Base-by-base conservation (phyloP, 1,284 basidiomycete genomes). In the Exobasidium rhododendri region DNA sequence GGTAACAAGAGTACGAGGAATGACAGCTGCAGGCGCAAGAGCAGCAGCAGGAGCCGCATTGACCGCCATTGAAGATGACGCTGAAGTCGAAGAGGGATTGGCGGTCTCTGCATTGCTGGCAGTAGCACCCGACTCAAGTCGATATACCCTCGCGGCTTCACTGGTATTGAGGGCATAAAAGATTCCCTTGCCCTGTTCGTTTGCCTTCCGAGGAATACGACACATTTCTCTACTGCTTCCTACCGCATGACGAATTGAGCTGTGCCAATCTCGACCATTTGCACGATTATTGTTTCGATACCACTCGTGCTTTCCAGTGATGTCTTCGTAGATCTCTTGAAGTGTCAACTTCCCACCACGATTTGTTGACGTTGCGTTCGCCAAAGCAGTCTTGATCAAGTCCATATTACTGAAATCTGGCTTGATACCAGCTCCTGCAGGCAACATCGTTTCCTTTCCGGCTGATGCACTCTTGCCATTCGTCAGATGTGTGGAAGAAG, bases 291-390 rank as follows among this genome's bases (percentile, higher is more conserved):
- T 73, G 59, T 66, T 66, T 45, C 65, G 86, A 83, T 93, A 97
- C 86, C 92, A 94, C 66, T 92, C 90, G 81, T 88, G 89, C 64
- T 87, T 88, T 53, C 88, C 88, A 74, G 88, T 87, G 65, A 96
- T 91, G 91, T 92, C 96, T 58, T 86, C 86, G 77, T 91, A 92
- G 55, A 96, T 92, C 74, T 94, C 91, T 68, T 93, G 91, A 63
- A 96, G 79, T 0, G 93, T 94, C 29, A 90, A 91, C 78, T 91
- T 89, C 45, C 90, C 90, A 50, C 87, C 87, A 70, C 89, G 72
- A 45, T 64, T 62, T 35, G 40, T 46, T 24, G 67, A 70, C 26
- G 65, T 65, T 26, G 71, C 68, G 30, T 72, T 74, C 22, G 64
- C 59, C 30, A 78, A 66, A 20, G 77, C 77, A 29, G 68, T 64